Evolutionary conservation across 306 rosid species (phyloP).

Genomic region (Inga laurina): DNA sequence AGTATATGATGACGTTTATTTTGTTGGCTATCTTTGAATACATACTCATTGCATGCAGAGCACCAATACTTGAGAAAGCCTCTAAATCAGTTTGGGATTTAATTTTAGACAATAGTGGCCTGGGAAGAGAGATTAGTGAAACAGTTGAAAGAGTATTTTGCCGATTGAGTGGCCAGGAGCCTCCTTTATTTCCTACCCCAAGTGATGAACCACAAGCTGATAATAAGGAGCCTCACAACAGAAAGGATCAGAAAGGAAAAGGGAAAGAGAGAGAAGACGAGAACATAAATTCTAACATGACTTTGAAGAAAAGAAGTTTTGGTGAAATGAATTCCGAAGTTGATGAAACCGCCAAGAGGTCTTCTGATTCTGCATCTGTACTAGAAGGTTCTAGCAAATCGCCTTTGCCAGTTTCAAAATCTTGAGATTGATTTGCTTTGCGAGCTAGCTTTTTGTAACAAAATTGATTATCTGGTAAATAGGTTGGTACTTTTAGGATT

Average conservation of each 20-base stretch:
- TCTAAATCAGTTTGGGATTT: constrained; percentile 98
- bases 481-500: constrained; percentile 36
- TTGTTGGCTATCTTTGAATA: constrained; percentile 9
- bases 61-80: constrained; percentile 91
- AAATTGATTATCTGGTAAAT: constrained; percentile 40
- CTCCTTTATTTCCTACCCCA: constrained; percentile 71
- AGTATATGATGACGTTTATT: constrained; percentile 18
- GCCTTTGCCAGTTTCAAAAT: constrained; percentile 43
- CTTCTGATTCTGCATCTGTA: constrained; percentile 41
- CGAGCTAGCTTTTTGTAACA: constrained; percentile 18
- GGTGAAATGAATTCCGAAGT: constrained; percentile 53
- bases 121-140: constrained; percentile 85
- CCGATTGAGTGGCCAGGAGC: constrained; percentile 83
- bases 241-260: constrained; percentile 58
- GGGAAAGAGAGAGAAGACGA: constrained; percentile 55
- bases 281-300: constrained; percentile 38
- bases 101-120: constrained; percentile 73
- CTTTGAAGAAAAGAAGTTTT: constrained; percentile 74
- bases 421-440: constrained; percentile 35
- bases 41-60: constrained; percentile 50
- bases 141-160: constrained; percentile 90
- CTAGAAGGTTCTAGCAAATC: constrained; percentile 49
- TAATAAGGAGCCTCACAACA: constrained; percentile 50
- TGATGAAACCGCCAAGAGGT: constrained; percentile 41
- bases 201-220: constrained; percentile 50